phyloP scores from a whole-genome alignment of 805 yeast genomes.

The Candida bentonensis region DNA sequence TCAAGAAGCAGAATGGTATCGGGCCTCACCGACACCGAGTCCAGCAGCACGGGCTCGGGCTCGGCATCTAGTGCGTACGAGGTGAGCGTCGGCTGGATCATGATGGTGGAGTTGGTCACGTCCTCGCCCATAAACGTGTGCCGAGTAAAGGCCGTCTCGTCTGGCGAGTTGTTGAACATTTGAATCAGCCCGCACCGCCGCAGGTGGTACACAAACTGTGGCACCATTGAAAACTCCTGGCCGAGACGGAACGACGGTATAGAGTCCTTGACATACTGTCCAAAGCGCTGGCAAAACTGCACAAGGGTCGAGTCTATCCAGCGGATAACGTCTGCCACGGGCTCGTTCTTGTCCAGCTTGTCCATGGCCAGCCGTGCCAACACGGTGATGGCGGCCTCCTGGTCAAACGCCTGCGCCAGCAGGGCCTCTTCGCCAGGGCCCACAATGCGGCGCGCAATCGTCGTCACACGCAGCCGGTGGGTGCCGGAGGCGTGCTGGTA shows the following conservation, averaged over 20 bases:
- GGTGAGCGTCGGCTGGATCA: conserved; percentile 91
- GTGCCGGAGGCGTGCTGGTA: conserved; percentile 85
- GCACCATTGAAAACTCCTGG: conserved; percentile 66
- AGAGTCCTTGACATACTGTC: conserved; percentile 74
- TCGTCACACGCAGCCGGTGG: conserved; percentile 74
- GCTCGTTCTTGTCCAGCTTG: conserved; percentile 56
- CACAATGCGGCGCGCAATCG: conserved; percentile 38
- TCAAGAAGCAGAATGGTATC: conserved; percentile 74
- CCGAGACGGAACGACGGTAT: conserved; percentile 64
- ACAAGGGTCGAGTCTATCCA: conserved; percentile 85
- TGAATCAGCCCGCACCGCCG: conserved; percentile 88
- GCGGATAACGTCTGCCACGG: conserved; percentile 76
- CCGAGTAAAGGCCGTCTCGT: conserved; percentile 89
- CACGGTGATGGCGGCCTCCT: conserved; percentile 89
- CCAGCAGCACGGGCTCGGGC: conserved; percentile 79
- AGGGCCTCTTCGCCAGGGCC: conserved; percentile 33
- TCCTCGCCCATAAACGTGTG: conserved; percentile 80
- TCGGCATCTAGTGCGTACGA: conserved; percentile 59
- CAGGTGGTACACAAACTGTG: conserved; percentile 87
- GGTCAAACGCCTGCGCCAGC: conserved; percentile 58
- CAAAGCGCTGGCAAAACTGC: conserved; percentile 72
- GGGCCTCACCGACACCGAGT: conserved; percentile 75
- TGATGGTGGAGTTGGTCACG: conserved; percentile 76
- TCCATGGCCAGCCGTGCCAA: conserved; percentile 76
- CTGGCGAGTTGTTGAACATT: conserved; percentile 92